Percentiles rank a stretch among this genome's conserved stretches.
Conservation (phyloP, 106 monocot genomes). For the Dioscorea alata region DNA sequence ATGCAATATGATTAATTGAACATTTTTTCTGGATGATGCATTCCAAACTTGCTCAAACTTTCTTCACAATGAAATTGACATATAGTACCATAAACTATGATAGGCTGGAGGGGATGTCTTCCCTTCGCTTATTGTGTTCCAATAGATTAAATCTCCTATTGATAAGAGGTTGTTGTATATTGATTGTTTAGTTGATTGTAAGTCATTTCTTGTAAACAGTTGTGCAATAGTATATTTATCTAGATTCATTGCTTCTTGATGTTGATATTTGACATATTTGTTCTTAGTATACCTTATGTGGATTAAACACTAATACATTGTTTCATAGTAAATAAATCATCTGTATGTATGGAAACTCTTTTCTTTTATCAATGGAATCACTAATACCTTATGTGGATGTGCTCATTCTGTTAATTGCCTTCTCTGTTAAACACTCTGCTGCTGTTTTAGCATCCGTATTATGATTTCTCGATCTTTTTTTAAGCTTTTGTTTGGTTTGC, state of each 20-base stretch:
- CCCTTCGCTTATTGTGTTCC: no score
- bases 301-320: neutral
- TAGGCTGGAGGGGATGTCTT: no score
- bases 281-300: neutral
- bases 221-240: neutral
- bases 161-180: no score
- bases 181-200: no score
- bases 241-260: neutral
- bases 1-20: no score
- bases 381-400: conserved; percentile 25
- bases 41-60: no score
- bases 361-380: conserved; percentile 12
- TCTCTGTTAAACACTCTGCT: conserved; percentile 29
- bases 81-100: neutral
- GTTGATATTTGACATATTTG: neutral
- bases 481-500: conserved; percentile 1
- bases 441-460: conserved; percentile 19
- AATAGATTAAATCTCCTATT: no score
- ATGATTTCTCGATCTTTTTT: neutral
- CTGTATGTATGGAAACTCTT: neutral
- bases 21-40: no score
- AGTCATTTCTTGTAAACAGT: neutral
- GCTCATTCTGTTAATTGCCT: conserved; percentile 34
- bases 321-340: neutral
- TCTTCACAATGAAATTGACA: no score